Evolutionary conservation across 352 stramenopile species (phyloP), one percentile per base, ranked within the genome.

Genomic region (Pythium rhizo-oryzae): DNA sequence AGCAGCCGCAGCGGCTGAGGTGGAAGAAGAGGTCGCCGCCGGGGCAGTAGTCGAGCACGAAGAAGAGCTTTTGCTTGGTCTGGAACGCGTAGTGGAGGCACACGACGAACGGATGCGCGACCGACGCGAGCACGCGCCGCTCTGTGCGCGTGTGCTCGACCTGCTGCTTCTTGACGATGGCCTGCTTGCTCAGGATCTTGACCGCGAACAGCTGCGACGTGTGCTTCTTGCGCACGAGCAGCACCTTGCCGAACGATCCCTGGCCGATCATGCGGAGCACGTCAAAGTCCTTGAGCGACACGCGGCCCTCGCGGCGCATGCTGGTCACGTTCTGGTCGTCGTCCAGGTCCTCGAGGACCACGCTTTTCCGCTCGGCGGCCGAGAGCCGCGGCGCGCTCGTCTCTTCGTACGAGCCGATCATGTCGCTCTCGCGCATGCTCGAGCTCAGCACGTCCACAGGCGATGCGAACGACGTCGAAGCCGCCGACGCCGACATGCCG

Each of bases 21-120:
- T 99, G 96, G 80, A 99, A 99, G 72, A 99, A 99, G 30, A 99
- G 84, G 74, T 99, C 97, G 33, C 98, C 98, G 13, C 98, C 98
- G 6, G 97, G 91, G 77, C 97, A 99, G 63, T 99, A 99, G 79
- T 99, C 98, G 24, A 99, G 84, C 37, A 99, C 97, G 41, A 99
- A 92, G 78, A 99, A 99, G 30, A 99, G 84, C 78, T 99, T 99
- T 60, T 96, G 90, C 46, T 92, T 60, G n/a, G 92, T 98, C 84
- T 99, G 97, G 79, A 99, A 99, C 23, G 97, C 96, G 79, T 98
- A 99, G 74, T 99, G 94, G 46, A 99, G 81, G 39, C 96, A 97
- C 61, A 99, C 97, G 62, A 99, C 98, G 81, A 99, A 99, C 39
- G 97, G 96, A 78, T 99, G 97, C 67, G 94, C 96, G 19, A 98